Base-by-base conservation (phyloP, 768 basidiomycete species). In the Trametes punicea region DNA sequence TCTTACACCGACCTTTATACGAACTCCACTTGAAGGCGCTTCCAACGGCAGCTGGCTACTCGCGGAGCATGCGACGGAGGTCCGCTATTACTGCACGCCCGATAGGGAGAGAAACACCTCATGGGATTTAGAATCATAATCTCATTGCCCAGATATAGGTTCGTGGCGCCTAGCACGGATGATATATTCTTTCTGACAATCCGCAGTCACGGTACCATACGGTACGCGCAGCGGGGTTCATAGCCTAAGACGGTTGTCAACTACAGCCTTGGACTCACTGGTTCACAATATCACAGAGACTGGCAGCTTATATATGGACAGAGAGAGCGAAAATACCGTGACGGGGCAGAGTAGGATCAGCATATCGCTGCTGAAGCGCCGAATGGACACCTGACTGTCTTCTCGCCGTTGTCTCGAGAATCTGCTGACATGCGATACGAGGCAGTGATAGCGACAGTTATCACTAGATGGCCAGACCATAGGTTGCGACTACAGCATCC, bases 41-140 rank as follows among this genome's bases (percentile, higher is more conserved):
- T 54, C 34, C n/a, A n/a, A n/a, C 20, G 44, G 9, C 23, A 33
- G 42, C 51, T 11, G 27, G 44, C 25, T 54, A 54, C 52, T 33
- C 34, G 26, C 31, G 52, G 52, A 54, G 34, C 52, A 54, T 36
- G 52, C 44, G 36, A 39, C 52, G 52, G 52, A 46, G 44, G 52
- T 44, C 52, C 52, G 52, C 31, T 20, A 33, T 46, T 36, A 30
- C 26, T 45, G 18, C n/a, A 20, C 5, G 18, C 18, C 29, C 27
- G 52, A 54, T 54, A 46, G 42, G 34, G 29, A 44, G 44, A 29
- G 1, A 20, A 5, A 16, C 11, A 13, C 31, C 2, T 26, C n/a
- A 3, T 50, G 44, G 44, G 52, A 39, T 38, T 46, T 54, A 39
- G 52, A 38, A 34, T 54, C 36, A 54, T 36, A 25, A 54, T 54